Evolutionary conservation across 331 rosid species (phyloP), one percentile per base, ranked within the genome.

Genomic region (Stylosanthes scabra): DNA sequence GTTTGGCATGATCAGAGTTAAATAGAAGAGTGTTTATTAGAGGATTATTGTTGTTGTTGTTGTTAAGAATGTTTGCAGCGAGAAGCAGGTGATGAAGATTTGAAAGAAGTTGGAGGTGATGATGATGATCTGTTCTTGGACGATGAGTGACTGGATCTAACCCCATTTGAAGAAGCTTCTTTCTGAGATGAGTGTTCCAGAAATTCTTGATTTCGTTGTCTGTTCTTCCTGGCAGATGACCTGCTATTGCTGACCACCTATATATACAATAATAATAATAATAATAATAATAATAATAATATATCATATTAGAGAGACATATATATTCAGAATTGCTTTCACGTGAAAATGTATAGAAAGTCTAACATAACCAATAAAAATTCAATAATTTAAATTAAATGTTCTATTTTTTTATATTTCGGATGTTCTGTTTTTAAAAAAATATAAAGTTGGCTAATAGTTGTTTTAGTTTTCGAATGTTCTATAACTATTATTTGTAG

Each of bases 201-300:
- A 85, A 91, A 56, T 91, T 91, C 80, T 91, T 91, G n/a, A 91
- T 87, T 66, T 91, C 97, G 60, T 91, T 91, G 39, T 91, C 97
- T 2, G 94, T 91, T 72, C 94, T 76, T 7, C 97, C 92, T 10
- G 97, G 95, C 41, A 88, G 83, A 87, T 87, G 87, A 25, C 86
- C 87, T 29, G 97, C 97, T 83, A 88, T 91, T 0, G 87, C 78
- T 1, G 97, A 83, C 97, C 97, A 91, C 87, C 97, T 88, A 65
- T 34, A 20, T 20, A 20, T 20, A 20, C 25, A 20, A 20, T 20
- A 20, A 20, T 20, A 20, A 20, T 20, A 20, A 20, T 20, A 20
- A 20, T 20, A 20, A 20, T 20, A 20, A 20, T 20, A 20, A 20
- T 20, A 1, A 20, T 20, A 20, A 20, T 20, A 20, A 20, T 20